Conservation (phyloP, 2,329 filamentous ascomycete genomes). For the Xylaria sp. region DNA sequence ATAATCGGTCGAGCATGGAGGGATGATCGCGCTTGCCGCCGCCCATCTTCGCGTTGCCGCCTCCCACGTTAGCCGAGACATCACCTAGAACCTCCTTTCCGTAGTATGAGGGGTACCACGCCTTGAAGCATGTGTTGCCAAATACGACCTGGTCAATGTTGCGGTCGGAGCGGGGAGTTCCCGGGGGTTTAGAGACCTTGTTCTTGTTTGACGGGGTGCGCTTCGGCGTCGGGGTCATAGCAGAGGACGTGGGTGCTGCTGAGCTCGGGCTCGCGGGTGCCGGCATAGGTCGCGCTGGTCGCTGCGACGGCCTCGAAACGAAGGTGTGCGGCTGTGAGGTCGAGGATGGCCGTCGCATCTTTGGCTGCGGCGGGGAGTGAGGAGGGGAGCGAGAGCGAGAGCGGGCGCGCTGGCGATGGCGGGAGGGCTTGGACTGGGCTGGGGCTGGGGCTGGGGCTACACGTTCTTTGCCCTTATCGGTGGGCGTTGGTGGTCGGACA, state of each 20-base stretch:
- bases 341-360: constrained; percentile 6
- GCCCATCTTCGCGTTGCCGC: constrained; percentile 46
- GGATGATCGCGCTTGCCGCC: constrained; percentile 52
- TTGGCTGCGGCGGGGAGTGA: background rate
- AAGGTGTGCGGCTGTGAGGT: constrained; percentile 14
- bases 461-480: constrained; percentile 2
- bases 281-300: constrained; percentile 15
- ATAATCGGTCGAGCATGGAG: constrained; percentile 72
- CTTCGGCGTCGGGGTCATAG: constrained; percentile 44
- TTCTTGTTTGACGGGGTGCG: constrained; percentile 28
- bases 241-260: constrained; percentile 2
- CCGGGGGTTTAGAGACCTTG: constrained; percentile 42
- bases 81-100: constrained; percentile 74
- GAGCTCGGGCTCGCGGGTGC: constrained; percentile 4
- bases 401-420: background rate
- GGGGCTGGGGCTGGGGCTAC: background rate
- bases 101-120: constrained; percentile 95
- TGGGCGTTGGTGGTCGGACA: constrained; percentile 28
- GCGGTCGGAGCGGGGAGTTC: constrained; percentile 65
- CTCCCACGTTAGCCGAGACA: constrained; percentile 47
- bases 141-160: constrained; percentile 90
- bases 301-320: constrained; percentile 10
- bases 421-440: constrained; percentile 5
- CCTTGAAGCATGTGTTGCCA: constrained; percentile 83
- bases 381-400: constrained; percentile 1